A percentile compares a stretch with the other conserved stretches of the same genome.
Conservation (phyloP, 169 alveolate species). For the Eimeria acervulina region DNA sequence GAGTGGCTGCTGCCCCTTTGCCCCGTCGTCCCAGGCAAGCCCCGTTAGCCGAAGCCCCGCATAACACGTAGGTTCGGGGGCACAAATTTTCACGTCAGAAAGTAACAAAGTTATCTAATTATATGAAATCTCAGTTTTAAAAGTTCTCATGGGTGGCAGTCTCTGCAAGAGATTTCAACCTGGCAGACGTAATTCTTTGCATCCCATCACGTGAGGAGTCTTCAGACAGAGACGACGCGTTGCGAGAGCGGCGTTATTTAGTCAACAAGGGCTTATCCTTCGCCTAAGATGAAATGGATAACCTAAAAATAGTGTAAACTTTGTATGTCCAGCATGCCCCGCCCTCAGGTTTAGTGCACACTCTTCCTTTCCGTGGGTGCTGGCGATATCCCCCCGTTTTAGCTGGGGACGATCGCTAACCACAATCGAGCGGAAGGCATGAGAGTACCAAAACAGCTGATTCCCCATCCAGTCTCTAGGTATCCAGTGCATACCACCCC, state of each 20-base stretch:
- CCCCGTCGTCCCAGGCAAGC: slow-evolving; percentile 75
- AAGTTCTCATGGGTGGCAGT: not conserved
- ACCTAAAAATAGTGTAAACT: not conserved
- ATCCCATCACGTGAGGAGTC: not conserved
- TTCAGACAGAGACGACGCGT: not conserved
- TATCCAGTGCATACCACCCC: too few species aligned
- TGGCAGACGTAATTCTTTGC: not conserved
- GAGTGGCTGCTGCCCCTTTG: slow-evolving; percentile 63
- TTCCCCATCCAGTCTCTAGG: too few species aligned
- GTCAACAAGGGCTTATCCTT: not conserved
- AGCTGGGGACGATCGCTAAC: too few species aligned
- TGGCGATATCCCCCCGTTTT: too few species aligned
- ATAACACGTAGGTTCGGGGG: not conserved
- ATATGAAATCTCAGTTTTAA: not conserved
- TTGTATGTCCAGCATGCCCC: not conserved
- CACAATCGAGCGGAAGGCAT: too few species aligned
- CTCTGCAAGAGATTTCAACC: not conserved
- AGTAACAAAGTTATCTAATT: not conserved
- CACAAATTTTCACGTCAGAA: not conserved
- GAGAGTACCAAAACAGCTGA: too few species aligned
- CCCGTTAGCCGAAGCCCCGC: slow-evolving; percentile 53
- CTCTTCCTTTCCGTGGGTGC: too few species aligned
- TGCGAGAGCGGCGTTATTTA: not conserved
- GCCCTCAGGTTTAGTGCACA: not conserved
- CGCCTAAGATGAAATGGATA: not conserved